Evolutionary conservation across 768 basidiomycete species (phyloP).

Genomic region (Dictyophora rubrovolvata): DNA sequence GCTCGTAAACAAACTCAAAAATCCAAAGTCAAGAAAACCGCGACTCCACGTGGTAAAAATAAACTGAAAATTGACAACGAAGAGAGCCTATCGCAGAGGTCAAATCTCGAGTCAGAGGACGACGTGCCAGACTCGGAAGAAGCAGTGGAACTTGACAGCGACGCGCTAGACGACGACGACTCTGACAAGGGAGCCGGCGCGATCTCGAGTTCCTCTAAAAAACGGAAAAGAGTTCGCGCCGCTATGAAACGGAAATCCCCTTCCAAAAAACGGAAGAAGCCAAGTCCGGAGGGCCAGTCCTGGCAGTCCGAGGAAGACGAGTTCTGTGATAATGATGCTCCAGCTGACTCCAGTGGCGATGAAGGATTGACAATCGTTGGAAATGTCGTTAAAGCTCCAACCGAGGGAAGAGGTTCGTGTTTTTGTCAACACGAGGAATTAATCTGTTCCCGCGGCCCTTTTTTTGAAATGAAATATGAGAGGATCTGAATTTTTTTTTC

Average conservation of each 20-base stretch:
- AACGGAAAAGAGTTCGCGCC: constrained; percentile 21
- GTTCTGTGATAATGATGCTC: constrained; percentile 29
- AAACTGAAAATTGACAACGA: constrained; percentile 17
- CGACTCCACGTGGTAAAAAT: constrained; percentile 15
- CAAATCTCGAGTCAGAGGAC: not conserved
- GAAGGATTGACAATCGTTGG: constrained; percentile 69
- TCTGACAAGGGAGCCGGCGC: constrained; percentile 23
- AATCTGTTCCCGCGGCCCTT: not conserved
- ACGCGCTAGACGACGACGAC: constrained; percentile 26
- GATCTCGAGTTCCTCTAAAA: constrained; percentile 13
- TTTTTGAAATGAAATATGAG: not conserved
- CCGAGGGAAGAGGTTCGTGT: constrained; percentile 61
- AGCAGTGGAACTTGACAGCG: constrained; percentile 23
- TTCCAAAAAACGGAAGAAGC: constrained; percentile 12
- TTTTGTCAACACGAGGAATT: not conserved
- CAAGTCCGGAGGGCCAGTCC: constrained; percentile 17
- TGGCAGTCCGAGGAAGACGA: constrained; percentile 19
- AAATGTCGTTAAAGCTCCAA: constrained; percentile 70
- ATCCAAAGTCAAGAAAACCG: constrained; percentile 16
- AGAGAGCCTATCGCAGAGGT: constrained; percentile 11
- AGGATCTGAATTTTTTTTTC: not conserved
- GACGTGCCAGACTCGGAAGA: not conserved
- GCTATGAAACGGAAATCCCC: constrained; percentile 7
- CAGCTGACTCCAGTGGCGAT: too few species aligned
- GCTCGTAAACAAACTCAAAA: not conserved